Base-by-base conservation (phyloP, 2,329 filamentous ascomycete species). In the Chrysosporium queenslandicum region DNA sequence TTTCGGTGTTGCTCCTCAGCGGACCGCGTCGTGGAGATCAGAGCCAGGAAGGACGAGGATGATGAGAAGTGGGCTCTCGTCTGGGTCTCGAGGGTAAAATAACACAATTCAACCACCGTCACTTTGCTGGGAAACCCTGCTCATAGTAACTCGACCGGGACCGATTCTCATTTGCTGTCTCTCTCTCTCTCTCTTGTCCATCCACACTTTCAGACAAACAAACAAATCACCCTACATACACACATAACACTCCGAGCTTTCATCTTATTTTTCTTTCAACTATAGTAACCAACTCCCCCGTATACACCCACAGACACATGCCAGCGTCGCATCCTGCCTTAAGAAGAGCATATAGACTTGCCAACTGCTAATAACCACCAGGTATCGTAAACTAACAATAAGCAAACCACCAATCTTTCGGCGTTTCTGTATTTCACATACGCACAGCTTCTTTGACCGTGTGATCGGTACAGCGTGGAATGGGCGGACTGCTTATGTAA, bases 21-120 rank as follows among this genome's bases (percentile, higher is more conserved):
- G 46, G 46, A 37, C 46, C 46, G 46, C 46, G 46, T 25, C 46
- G 46, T 49, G 46, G 46, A 39, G 46, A 47, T 37, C 49, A 37
- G 11, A 30, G 48, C 29, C 27, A 16, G 21, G n/a, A n/a, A n/a
- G n/a, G n/a, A n/a, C n/a, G n/a, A n/a, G n/a, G n/a, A n/a, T n/a
- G n/a, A n/a, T n/a, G n/a, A n/a, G n/a, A n/a, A n/a, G n/a, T n/a
- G n/a, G n/a, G n/a, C n/a, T n/a, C n/a, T n/a, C n/a, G n/a, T n/a
- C n/a, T 37, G 27, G 27, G 5, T 29, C 5, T 39, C 29, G 46
- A 40, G 21, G 18, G 37, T 23, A 21, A 23, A 29, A 42, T 39
- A 14, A 32, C 5, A 21, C 21, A 18, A 37, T n/a, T n/a, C n/a
- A n/a, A n/a, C n/a, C n/a, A n/a, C n/a, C n/a, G n/a, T n/a, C n/a